Evolutionary conservation across 2,329 filamentous ascomycete species (phyloP).

Genomic region (Trichoderma hamatum): DNA sequence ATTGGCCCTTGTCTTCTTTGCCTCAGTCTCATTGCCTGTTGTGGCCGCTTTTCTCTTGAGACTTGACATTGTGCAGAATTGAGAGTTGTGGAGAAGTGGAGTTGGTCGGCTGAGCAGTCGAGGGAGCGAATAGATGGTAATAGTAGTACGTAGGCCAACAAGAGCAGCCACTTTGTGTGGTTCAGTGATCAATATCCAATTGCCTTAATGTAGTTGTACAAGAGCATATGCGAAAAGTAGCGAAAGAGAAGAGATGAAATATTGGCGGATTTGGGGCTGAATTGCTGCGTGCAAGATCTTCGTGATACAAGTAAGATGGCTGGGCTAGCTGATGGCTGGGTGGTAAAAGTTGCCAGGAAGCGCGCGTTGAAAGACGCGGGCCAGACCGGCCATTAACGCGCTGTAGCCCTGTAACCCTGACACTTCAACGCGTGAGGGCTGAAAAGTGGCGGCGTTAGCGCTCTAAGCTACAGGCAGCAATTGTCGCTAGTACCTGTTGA

Average conservation of each 20-base stretch:
- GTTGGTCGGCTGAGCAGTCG: constrained; percentile 23
- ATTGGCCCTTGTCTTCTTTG: constrained; percentile 74
- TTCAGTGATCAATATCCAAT: not conserved
- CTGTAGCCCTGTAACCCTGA: constrained; percentile 2
- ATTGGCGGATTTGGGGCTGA: not conserved
- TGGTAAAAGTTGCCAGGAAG: constrained; percentile 9
- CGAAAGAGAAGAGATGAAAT: not conserved
- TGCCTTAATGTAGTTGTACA: not conserved
- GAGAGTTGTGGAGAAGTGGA: constrained; percentile 27
- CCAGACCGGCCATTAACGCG: constrained; percentile 26
- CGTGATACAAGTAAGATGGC: not conserved
- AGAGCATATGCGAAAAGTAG: not conserved
- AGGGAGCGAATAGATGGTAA: constrained; percentile 25
- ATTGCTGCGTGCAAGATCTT: constrained; percentile 1
- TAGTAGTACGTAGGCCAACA: not conserved
- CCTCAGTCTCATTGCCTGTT: constrained; percentile 45
- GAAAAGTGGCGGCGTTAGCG: constrained; percentile 23
- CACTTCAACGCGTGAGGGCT: constrained; percentile 12
- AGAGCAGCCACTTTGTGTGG: not conserved
- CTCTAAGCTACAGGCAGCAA: constrained; percentile 12
- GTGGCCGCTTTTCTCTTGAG: constrained; percentile 68
- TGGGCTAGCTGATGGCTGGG: not conserved
- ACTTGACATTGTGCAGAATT: constrained; percentile 50
- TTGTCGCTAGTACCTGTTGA: not conserved
- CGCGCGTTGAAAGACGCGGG: constrained; percentile 21